phyloP scores from a whole-genome alignment of 2,329 filamentous ascomycete species.

The Keithomyces neogunnii region DNA sequence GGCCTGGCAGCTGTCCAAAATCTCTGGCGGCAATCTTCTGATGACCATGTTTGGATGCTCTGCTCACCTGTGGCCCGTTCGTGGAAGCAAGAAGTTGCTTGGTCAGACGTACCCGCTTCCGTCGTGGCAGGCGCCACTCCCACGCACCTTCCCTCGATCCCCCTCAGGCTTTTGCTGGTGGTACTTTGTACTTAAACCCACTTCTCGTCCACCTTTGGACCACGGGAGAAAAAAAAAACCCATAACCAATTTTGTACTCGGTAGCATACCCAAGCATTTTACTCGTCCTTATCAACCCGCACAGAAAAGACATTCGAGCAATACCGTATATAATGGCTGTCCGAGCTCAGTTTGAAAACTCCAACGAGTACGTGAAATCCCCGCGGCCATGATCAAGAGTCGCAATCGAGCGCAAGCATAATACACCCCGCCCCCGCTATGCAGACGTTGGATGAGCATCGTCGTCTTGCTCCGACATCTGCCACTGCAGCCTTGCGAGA shows the following conservation, averaged over 20 bases:
- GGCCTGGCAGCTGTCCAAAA: too few relatives aligned
- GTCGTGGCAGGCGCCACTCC: neutral
- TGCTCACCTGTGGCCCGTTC: neutral
- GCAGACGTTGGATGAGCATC: neutral
- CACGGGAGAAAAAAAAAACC: constrained; percentile 1
- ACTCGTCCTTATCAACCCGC: neutral
- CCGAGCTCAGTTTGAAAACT: constrained; percentile 77
- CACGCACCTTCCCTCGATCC: neutral
- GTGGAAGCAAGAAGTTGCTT: neutral
- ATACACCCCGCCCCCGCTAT: constrained; percentile 18
- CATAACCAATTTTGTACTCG: constrained; percentile 1
- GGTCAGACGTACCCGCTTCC: constrained; percentile 1
- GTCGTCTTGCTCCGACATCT: neutral
- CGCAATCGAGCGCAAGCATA: neutral
- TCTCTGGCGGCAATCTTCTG: too few relatives aligned
- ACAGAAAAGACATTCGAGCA: neutral
- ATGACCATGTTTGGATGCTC: too few relatives aligned
- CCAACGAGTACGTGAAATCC: constrained; percentile 63
- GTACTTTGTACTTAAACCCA: neutral
- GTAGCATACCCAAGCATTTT: constrained; percentile 1
- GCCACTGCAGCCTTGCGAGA: neutral
- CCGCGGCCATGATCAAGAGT: neutral
- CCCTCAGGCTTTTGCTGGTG: neutral
- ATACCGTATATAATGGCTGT: constrained; percentile 47
- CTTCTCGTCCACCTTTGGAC: neutral